These are phyloP conservation scores for Lolium multiflorum DNA, from an alignment of 176 grass and related monocot species.

Conservation along the genomic window DNA sequence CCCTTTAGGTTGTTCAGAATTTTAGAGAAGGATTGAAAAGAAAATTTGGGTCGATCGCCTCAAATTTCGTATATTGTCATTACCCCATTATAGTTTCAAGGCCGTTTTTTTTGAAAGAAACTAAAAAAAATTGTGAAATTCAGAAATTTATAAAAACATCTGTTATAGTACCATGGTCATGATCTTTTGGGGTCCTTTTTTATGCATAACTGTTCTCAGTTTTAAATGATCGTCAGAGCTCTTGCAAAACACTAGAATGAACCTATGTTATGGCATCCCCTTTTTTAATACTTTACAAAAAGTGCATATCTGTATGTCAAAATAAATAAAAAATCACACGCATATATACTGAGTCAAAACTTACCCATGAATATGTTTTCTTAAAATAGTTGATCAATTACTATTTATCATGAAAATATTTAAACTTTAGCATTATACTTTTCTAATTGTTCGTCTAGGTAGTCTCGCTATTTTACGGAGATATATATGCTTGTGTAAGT, in stretches of 20 bases:
- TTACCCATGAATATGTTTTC: background rate
- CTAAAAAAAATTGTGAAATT: background rate
- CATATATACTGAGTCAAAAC: background rate
- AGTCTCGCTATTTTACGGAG: background rate
- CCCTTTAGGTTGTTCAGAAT: background rate
- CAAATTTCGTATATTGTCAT: background rate
- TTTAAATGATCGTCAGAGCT: background rate
- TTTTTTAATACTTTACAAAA: background rate
- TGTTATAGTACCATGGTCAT: background rate
- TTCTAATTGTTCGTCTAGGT: background rate
- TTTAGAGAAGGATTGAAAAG: background rate
- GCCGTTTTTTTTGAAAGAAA: background rate
- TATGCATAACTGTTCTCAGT: background rate
- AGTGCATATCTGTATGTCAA: background rate
- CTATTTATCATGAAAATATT: background rate
- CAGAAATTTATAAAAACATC: background rate
- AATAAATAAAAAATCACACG: background rate
- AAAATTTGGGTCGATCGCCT: background rate
- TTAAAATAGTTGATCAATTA: background rate
- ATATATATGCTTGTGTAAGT: background rate
- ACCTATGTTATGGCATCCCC: background rate
- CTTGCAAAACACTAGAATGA: background rate
- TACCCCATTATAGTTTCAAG: background rate
- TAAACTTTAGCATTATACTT: background rate
- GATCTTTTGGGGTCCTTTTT: background rate